phyloP scores from a whole-genome alignment of 73 alveolate species.

The Tetrahymena elliotti region DNA sequence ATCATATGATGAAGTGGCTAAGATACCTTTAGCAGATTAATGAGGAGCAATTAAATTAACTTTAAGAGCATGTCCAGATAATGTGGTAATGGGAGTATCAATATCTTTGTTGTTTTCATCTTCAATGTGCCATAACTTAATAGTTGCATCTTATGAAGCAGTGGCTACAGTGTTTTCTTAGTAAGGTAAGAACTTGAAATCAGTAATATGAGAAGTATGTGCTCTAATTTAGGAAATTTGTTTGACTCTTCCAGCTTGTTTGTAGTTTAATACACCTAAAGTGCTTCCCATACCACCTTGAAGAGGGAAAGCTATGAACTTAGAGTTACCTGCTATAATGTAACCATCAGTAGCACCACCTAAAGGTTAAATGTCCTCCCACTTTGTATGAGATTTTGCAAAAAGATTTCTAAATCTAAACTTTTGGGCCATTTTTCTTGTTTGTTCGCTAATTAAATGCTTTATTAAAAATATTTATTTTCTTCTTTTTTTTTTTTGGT shows the following conservation, averaged over 20 bases:
- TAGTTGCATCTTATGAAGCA: slow-evolving; percentile 86
- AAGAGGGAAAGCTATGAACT: background rate
- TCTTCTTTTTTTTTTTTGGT: background rate
- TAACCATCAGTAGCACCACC: background rate
- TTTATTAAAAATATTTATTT: background rate
- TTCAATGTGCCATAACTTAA: slow-evolving; percentile 85
- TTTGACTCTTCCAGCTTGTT: background rate
- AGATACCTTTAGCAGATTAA: slow-evolving; percentile 67
- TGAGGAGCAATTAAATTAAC: slow-evolving; percentile 71
- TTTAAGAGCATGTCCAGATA: slow-evolving; percentile 86
- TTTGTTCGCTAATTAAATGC: background rate
- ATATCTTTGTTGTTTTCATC: slow-evolving; percentile 72
- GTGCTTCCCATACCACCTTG: background rate
- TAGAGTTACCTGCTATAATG: background rate
- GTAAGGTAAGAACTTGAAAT: slow-evolving; percentile 92
- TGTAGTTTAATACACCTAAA: background rate
- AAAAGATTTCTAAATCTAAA: background rate
- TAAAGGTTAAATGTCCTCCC: background rate
- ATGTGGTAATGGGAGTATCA: slow-evolving; percentile 62
- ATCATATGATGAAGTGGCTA: slow-evolving; percentile 83
- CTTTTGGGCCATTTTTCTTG: background rate
- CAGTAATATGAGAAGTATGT: slow-evolving; percentile 25
- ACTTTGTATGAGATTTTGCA: background rate
- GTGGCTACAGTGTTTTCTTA: slow-evolving; percentile 78
- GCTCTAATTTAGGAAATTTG: background rate